Evolutionary conservation across 2,329 filamentous ascomycete species (phyloP), one percentile per base, ranked within the genome.

Genomic region (Microdochium nivale): DNA sequence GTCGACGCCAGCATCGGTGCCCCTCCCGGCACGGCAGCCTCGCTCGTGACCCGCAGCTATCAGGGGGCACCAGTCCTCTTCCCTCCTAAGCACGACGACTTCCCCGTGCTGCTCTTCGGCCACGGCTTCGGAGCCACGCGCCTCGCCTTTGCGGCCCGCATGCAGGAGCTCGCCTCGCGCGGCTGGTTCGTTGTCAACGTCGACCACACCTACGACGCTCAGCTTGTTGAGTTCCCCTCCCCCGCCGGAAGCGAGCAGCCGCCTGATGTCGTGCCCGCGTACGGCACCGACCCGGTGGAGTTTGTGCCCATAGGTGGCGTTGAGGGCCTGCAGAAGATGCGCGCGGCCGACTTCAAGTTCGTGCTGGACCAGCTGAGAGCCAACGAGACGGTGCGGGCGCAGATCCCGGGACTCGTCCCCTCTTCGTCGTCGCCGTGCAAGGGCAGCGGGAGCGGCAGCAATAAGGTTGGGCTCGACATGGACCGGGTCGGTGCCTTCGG

Each of bases 161-260:
- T 74, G 1, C 67, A 68, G 2, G 69, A 72, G 3, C 62, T 80
- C 2, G 72, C 75, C 0, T 73, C 71, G 16, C 63, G 69, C 5
- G 76, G 76, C 0, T 73, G 70, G 48, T 63, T 69, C 0, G 71
- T 80, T 2, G 61, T 77, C 13, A 62, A 74, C 0, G 61, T 80
- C 24, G 77, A 80, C 52, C 76, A 79, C 49, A 68, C 76, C 0
- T 70, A 73, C 48, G 75, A 79, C 48, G 65, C 70, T 0, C 52
- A 59, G 0, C 62, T 74, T 21, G 67, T 79, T 9, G 68, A 76
- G 51, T 77, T 74, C n/a, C 70, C 74, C 0, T 62, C 19, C 52
- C 0, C 53, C 32, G 2, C 52, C 65, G 19, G 47, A 53, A 44
- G 58, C 59, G 27, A 48, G 57, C 21, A 60, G 50, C 19, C 49